phyloP scores from a whole-genome alignment of 768 basidiomycete genomes.

The Tylopilus sp. region DNA sequence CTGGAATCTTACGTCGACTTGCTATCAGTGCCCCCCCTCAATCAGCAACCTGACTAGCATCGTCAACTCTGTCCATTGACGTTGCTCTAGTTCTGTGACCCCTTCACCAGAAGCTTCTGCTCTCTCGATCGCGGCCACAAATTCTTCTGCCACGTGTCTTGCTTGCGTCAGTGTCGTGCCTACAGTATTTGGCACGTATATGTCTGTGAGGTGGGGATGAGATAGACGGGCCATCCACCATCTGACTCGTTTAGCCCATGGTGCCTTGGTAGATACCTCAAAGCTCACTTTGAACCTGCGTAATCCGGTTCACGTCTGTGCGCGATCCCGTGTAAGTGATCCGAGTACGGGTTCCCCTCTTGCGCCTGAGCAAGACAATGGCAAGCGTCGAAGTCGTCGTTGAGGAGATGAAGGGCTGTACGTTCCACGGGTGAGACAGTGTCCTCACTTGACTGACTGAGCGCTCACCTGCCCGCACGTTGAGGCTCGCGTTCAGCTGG shows the following conservation, averaged over 20 bases:
- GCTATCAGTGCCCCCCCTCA: background rate
- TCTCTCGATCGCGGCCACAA: conserved; percentile 10
- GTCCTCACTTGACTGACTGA: background rate
- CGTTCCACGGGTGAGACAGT: background rate
- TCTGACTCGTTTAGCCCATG: conserved; percentile 2
- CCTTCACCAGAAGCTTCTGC: background rate
- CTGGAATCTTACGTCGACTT: background rate
- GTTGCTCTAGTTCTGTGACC: conserved; percentile 13
- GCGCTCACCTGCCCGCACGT: conserved; percentile 12
- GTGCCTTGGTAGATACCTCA: no score
- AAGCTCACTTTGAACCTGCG: conserved; percentile 10
- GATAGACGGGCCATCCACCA: conserved; percentile 17
- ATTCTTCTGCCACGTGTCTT: conserved; percentile 2
- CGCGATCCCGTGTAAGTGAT: conserved; percentile 21
- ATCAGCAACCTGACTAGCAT: conserved; percentile 18
- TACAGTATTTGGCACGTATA: conserved; percentile 6
- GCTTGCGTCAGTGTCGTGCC: conserved; percentile 8
- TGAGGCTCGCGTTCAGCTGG: conserved; percentile 10
- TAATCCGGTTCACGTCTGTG: conserved; percentile 27
- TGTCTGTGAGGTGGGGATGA: conserved; percentile 14
- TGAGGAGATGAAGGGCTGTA: conserved; percentile 19
- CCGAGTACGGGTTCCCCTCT: conserved; percentile 17
- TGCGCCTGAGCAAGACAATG: conserved; percentile 19
- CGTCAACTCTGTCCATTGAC: conserved; percentile 20
- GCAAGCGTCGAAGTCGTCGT: conserved; percentile 15